Percentiles rank a stretch among this genome's conserved stretches.
Evolutionary conservation across 2,329 filamentous ascomycete genomes (phyloP).

Genomic region (Arthrocladium fulminans): DNA sequence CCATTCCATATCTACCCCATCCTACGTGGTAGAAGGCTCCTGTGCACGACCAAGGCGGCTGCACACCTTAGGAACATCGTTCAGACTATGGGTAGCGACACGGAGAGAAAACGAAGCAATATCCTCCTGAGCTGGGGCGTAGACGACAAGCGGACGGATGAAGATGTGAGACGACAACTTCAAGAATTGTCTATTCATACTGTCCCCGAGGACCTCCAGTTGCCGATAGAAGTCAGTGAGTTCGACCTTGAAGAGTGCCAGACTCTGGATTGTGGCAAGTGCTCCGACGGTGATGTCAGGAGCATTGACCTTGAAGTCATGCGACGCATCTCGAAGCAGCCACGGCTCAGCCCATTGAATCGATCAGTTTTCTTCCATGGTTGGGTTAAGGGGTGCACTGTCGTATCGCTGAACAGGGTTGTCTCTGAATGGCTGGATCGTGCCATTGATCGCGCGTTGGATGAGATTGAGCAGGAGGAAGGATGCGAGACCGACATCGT

Average conservation of each 20-base stretch:
- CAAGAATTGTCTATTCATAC: constrained; percentile 29
- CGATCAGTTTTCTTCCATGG: constrained; percentile 63
- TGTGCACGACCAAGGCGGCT: constrained; percentile 59
- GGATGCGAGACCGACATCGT: constrained; percentile 34
- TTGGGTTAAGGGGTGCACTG: constrained; percentile 56
- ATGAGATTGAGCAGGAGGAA: constrained; percentile 5
- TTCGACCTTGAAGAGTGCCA: constrained; percentile 13
- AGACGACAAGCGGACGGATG: constrained; percentile 29
- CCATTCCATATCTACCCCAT: constrained; percentile 55
- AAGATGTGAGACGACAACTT: constrained; percentile 38
- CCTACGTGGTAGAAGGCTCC: constrained; percentile 47
- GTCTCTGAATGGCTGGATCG: constrained; percentile 57
- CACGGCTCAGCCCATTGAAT: constrained; percentile 52
- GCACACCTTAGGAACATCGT: constrained; percentile 60
- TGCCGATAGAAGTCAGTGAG: constrained; percentile 53
- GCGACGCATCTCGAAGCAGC: constrained; percentile 3
- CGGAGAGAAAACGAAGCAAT: constrained; percentile 51
- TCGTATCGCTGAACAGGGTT: constrained; percentile 61
- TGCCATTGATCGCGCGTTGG: constrained; percentile 16
- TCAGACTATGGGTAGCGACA: constrained; percentile 52
- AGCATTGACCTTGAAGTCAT: background rate
- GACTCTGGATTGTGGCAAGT: background rate
- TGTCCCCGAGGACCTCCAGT: constrained; percentile 45
- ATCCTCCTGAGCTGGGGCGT: constrained; percentile 48
- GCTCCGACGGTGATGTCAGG: no score